These are phyloP conservation scores for Lipomyces starkeyi DNA, from an alignment of 805 yeast genomes.

Conservation along the genomic window DNA sequence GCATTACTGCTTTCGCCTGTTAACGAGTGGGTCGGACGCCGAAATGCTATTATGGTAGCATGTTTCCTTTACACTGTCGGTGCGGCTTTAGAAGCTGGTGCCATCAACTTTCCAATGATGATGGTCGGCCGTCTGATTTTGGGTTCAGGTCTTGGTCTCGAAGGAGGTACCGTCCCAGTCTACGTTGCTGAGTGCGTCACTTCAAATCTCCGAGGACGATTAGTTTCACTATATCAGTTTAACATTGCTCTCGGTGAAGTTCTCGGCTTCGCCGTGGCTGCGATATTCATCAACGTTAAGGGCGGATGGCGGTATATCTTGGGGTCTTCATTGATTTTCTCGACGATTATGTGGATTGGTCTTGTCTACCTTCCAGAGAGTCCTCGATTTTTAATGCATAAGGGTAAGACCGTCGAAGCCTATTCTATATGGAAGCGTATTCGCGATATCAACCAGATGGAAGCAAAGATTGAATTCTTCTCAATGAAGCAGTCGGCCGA, in stretches of 20 bases:
- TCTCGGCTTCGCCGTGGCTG: constrained; percentile 66
- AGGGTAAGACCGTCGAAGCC: constrained; percentile 59
- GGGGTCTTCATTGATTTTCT: constrained; percentile 66
- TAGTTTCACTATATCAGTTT: constrained; percentile 68
- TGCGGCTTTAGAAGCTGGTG: constrained; percentile 21
- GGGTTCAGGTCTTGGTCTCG: constrained; percentile 70
- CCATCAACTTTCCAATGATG: constrained; percentile 14
- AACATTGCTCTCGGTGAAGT: constrained; percentile 72
- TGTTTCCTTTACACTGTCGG: constrained; percentile 17
- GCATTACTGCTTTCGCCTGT: constrained; percentile 64
- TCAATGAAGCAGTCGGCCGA: constrained; percentile 61
- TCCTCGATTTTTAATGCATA: constrained; percentile 64
- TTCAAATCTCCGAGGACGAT: constrained; percentile 60
- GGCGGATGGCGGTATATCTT: constrained; percentile 72
- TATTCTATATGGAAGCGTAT: constrained; percentile 62
- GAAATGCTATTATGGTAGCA: constrained; percentile 42
- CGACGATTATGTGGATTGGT: constrained; percentile 58
- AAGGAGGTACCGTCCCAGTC: constrained; percentile 68
- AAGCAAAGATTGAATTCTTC: constrained; percentile 59
- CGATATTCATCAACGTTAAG: constrained; percentile 60
- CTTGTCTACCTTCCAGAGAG: constrained; percentile 64
- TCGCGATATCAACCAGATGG: constrained; percentile 54
- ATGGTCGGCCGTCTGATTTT: constrained; percentile 51
- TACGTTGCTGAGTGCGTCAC: constrained; percentile 69
- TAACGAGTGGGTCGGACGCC: constrained; percentile 62